Percentiles rank a stretch among this genome's conserved stretches.
phyloP scores from a whole-genome alignment of 257 asterid genomes.

The Schizonepeta tenuifolia region DNA sequence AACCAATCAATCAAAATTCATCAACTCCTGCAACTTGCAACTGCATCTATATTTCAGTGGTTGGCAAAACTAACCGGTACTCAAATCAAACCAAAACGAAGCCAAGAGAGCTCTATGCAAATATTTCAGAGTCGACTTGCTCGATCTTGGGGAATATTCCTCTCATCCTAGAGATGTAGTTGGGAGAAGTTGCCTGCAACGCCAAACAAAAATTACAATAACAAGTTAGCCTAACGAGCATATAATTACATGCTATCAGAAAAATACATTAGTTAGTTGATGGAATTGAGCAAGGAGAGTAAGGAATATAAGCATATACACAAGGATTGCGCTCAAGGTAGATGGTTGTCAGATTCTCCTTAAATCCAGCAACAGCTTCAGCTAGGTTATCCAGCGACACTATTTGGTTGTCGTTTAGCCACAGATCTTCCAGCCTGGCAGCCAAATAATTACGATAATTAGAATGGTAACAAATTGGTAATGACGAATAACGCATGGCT shows the following conservation, averaged over 20 bases:
- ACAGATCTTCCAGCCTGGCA: constrained; percentile 90
- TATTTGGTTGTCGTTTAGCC: constrained; percentile 95
- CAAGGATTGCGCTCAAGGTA: constrained; percentile 98
- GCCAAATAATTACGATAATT: constrained; percentile 25
- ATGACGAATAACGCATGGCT: constrained; percentile 10
- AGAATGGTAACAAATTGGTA: constrained; percentile 24
- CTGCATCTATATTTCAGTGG: background rate
- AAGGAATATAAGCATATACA: constrained; percentile 50
- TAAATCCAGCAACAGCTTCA: constrained; percentile 73
- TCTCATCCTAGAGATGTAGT: constrained; percentile 62
- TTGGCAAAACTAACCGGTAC: background rate
- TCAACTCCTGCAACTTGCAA: constrained; percentile 20
- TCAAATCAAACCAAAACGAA: background rate
- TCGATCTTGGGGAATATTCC: constrained; percentile 71
- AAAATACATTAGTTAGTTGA: constrained; percentile 12
- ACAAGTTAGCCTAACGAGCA: background rate
- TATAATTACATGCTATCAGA: constrained; percentile 2
- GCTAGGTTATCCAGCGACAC: constrained; percentile 66
- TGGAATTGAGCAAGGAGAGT: background rate
- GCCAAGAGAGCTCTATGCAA: constrained; percentile 44
- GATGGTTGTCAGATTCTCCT: constrained; percentile 76
- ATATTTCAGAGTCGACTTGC: constrained; percentile 83
- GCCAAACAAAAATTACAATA: constrained; percentile 7
- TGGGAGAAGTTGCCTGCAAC: constrained; percentile 74
- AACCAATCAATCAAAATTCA: constrained; percentile 20